Evolutionary conservation across 2,329 filamentous ascomycete genomes (phyloP), one percentile per base, ranked within the genome.

Genomic region (Aspergillus phoenicis): DNA sequence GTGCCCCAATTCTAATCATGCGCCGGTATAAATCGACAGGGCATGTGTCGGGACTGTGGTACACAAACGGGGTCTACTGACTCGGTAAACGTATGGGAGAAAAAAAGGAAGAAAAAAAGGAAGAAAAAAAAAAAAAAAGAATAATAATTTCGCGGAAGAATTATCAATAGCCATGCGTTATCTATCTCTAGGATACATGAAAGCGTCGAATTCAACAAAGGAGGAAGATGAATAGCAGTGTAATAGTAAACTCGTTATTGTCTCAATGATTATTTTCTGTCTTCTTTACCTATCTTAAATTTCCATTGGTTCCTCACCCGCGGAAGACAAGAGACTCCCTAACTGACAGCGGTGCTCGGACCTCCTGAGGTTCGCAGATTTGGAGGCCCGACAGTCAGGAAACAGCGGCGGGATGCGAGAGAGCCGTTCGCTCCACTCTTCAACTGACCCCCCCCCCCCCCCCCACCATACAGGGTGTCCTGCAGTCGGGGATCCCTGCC

Each of bases 311-410:
- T 57, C 33, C 4, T 36, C 33, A 36, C 5, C 11, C 33, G 13
- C 33, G 33, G 33, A 36, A 36, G 11, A 36, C 30, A 36, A 36
- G 11, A 36, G 33, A 36, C 33, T 36, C 33, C 30, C 33, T 52
- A 36, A 60, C 22, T 64, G 64, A 65, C 64, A 63, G 57, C 33
- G 22, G 55, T 62, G 66, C 65, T 66, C 65, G 63, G 70, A 52
- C 70, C 67, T 51, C 51, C 52, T 62, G 52, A 57, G 63, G 67
- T 70, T 68, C 65, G 68, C 62, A 67, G 68, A 59, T 56, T 65
- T 61, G 59, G 57, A 68, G 70, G 70, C 72, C 72, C 72, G 72
- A 73, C 71, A 74, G 66, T 71, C 68, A 71, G 72, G 72, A 75
- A 72, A 59, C 71, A 70, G 67, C 64, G 65, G 65, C 70, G 65